phyloP scores from a whole-genome alignment of 164 flowering plant genomes.

The Liquidambar formosana region DNA sequence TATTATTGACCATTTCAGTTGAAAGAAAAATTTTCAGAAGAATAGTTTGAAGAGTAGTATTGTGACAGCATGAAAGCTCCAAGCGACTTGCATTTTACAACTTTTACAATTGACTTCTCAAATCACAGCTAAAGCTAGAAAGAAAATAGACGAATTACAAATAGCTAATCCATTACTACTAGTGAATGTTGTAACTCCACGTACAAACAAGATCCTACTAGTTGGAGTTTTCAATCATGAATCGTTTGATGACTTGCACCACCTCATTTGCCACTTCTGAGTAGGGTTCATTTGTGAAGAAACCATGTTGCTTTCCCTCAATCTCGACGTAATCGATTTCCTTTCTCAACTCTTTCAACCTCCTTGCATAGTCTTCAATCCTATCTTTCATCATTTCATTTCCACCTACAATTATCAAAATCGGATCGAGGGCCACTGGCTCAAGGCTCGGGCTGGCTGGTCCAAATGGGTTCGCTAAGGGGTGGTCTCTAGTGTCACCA shows the following conservation, averaged over 20 bases:
- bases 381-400: constrained; percentile 54
- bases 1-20: no score
- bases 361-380: constrained; percentile 39
- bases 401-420: constrained; percentile 45
- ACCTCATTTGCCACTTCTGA: constrained; percentile 20
- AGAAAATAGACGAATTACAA: no score
- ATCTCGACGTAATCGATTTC: constrained; percentile 42
- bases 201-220: not conserved
- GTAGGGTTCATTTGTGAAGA: constrained; percentile 35
- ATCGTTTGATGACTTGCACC: constrained; percentile 25
- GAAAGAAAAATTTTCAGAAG: no score
- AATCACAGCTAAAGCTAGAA: no score
- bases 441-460: constrained; percentile 41
- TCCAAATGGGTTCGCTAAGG: constrained; percentile 59
- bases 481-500: constrained; percentile 51
- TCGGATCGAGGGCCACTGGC: constrained; percentile 36
- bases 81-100: no score
- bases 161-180: no score
- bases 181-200: no score
- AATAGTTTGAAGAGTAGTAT: no score
- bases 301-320: constrained; percentile 51
- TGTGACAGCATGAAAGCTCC: no score
- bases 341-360: constrained; percentile 40
- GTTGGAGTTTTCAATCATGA: constrained; percentile 23
- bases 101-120: no score